phyloP scores from a whole-genome alignment of 2,329 filamentous ascomycete genomes.

The Fusarium sororula region DNA sequence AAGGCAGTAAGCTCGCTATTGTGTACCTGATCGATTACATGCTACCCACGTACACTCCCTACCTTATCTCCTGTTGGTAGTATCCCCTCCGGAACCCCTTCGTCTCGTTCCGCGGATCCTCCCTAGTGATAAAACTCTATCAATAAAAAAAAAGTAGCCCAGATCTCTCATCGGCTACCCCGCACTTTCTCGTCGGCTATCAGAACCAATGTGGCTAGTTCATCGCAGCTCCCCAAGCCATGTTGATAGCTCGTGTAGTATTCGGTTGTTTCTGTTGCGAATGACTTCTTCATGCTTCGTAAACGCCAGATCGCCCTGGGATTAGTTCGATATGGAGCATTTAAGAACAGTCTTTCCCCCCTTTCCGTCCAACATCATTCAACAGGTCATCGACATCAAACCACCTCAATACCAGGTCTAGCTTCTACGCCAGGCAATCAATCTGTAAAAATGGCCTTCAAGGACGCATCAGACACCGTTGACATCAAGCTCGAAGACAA shows the following conservation, averaged over 20 bases:
- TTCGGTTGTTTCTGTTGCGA: neutral
- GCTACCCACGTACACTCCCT: neutral
- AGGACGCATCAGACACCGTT: too few species aligned
- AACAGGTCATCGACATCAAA: too few species aligned
- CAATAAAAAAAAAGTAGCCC: neutral
- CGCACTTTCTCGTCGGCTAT: neutral
- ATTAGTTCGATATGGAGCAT: neutral
- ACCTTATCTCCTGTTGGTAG: neutral
- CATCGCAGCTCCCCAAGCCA: neutral
- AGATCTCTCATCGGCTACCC: neutral
- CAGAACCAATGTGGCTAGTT: neutral
- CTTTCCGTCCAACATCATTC: neutral
- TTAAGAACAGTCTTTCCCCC: neutral
- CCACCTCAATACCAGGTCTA: neutral
- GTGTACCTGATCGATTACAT: neutral
- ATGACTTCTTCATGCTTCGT: neutral
- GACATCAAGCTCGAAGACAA: neutral
- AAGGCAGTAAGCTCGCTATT: neutral
- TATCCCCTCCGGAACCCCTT: too few species aligned
- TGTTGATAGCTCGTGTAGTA: too few species aligned
- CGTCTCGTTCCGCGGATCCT: neutral
- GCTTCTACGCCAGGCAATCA: neutral
- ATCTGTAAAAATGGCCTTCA: neutral
- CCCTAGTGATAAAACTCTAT: neutral
- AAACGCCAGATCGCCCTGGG: rapidly evolving